Evolutionary conservation across 257 asterid genomes (phyloP), one percentile per base, ranked within the genome.

Genomic region (Plantago major): DNA sequence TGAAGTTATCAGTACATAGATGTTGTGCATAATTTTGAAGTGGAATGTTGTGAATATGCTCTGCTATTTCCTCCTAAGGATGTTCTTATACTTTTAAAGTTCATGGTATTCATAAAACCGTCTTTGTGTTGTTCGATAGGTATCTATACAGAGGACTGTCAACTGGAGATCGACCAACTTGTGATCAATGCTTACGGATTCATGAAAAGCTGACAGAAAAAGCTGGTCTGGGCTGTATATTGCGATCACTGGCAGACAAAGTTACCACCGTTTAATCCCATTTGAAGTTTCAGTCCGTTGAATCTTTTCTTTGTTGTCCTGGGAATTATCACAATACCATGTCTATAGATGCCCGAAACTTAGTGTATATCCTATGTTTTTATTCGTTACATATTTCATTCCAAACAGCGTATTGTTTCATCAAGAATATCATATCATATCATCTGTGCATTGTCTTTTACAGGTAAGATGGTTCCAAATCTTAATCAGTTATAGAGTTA

Each of bases 121-220:
- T 26, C 33, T 54, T 7, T 33, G n/a, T 51, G 19, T 47, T 66
- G 56, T n/a, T 72, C 47, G 58, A 40, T 76, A 87, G 99, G 95
- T 93, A 93, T 67, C 74, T 89, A 59, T 93, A 89, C 71, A 79
- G 96, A 74, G 99, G 99, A 54, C 80, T 93, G 79, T 78, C 97
- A 7, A 93, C 99, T 0, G 97, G 99, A 60, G 97, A 93, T 78
- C 86, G 99, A 44, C 97, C 99, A 33, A 93, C 99, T 6, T 93
- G 99, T 51, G 97, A 93, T 66, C 99, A 93, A 57, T 93, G 97
- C 81, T 73, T 89, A 58, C 73, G 78, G 58, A 89, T 93, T 73
- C 99, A 89, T 52, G 99, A 93, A 76, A 93, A 81, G 78, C 81
- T 93, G 57, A 88, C 95, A 7, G 90, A 93, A 79, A 89, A 73